Conservation (phyloP, 805 yeast species). For the Candida maltosa region DNA sequence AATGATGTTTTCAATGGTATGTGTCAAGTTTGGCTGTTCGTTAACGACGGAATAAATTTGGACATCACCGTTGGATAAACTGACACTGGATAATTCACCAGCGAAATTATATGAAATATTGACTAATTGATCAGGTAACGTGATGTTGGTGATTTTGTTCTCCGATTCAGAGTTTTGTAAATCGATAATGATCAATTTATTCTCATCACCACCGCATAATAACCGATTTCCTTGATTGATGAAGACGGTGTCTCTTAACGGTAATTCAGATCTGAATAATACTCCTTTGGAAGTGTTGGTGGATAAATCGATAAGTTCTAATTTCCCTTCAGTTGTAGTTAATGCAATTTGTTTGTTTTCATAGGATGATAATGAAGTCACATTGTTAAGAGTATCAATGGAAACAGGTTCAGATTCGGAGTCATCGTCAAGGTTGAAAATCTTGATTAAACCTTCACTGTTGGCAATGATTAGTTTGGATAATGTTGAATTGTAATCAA, state of each 20-base stretch:
- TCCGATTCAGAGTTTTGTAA: constrained; percentile 7
- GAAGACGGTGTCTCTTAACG: constrained; percentile 51
- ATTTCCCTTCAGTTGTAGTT: constrained; percentile 41
- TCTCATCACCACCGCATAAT: constrained; percentile 67
- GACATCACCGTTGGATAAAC: constrained; percentile 58
- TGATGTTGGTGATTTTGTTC: constrained; percentile 26
- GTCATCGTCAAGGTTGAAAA: constrained; percentile 39
- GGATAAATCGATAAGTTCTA: constrained; percentile 37
- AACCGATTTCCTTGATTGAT: constrained; percentile 60
- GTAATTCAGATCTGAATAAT: constrained; percentile 42
- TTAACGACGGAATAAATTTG: constrained; percentile 54
- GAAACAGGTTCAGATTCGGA: constrained; percentile 62
- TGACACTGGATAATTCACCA: constrained; percentile 55
- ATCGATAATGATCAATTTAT: constrained; percentile 46
- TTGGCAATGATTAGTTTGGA: constrained; percentile 49
- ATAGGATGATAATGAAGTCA: constrained; percentile 36
- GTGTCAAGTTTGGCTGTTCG: constrained; percentile 38
- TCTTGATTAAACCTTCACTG: constrained; percentile 51
- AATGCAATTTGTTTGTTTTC: constrained; percentile 19
- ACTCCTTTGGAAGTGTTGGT: constrained; percentile 27
- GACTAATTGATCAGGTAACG: constrained; percentile 52
- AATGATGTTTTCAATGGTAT: constrained; percentile 41
- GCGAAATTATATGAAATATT: constrained; percentile 54
- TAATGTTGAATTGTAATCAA: constrained; percentile 16
- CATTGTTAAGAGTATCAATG: constrained; percentile 46